Base-by-base conservation (phyloP, 192 early-diverging fungal species). In the Powellomyces hirtus region DNA sequence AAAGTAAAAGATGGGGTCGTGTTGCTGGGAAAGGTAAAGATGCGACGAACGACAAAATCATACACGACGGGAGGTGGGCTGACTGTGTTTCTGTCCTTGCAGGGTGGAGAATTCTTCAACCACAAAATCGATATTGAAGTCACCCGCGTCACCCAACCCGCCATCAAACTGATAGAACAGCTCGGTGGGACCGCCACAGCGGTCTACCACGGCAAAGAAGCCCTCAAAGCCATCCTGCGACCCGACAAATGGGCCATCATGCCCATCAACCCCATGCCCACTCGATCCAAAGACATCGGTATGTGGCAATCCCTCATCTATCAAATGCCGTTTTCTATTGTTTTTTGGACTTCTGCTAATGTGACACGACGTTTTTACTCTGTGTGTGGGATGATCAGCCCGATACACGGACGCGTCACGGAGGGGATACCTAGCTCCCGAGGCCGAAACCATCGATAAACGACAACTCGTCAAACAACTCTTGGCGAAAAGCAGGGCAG, bases 1-100 rank as follows among this genome's bases (percentile, higher is more conserved):
- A 88, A 84, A 38, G 75, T 93, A 45, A 86, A 90, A 72, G 92
- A 99, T 67, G 95, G 94, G 38, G 90, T 96, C 42, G 88, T 89
- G 62, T 70, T 99, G 26, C 70, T 96, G 30, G 83, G 74, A 11
- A 73, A 56, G 72, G 75, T 77, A 34, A 14, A 65, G 2, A 50
- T 0, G 4, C 24, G 16, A n/a, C n/a, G n/a, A n/a, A n/a, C 66
- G 0, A 20, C 61, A 31, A 29, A 35, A 2, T n/a, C 11, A n/a
- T n/a, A n/a, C n/a, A n/a, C n/a, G n/a, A n/a, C n/a, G n/a, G 51
- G 50, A 40, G 31, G 13, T 11, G n/a, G 26, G 24, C 33, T 42
- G 24, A 50, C 40, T 64, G 5, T 36, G 27, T 36, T 59, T 20
- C 45, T 5, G 7, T n/a, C 18, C 37, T 64, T 59, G 36, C 73